Conservation (phyloP, 148 eudicot genomes). For the Vaccinium macrocarpon region DNA sequence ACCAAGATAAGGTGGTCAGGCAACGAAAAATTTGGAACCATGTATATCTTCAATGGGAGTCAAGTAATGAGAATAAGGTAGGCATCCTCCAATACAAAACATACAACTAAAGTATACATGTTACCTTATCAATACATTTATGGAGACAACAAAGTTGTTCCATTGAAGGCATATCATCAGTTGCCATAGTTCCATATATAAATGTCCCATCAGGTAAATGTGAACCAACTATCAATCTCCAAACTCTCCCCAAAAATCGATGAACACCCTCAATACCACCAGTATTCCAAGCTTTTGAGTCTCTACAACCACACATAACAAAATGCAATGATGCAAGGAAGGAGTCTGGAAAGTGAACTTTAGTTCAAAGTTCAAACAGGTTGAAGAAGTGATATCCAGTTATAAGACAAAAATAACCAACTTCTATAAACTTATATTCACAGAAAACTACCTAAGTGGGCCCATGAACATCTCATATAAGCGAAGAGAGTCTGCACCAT, state of each 20-base stretch:
- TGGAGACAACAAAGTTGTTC: constrained; percentile 85
- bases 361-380: not conserved
- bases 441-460: constrained; percentile 67
- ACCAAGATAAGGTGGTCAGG: not conserved
- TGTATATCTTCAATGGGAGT: not conserved
- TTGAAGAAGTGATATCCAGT: not conserved
- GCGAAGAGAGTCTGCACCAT: constrained; percentile 97
- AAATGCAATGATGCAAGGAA: constrained; percentile 5
- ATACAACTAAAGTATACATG: not conserved
- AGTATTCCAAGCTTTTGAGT: constrained; percentile 90
- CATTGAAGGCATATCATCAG: constrained; percentile 58
- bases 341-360: not conserved
- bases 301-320: constrained; percentile 42
- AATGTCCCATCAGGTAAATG: constrained; percentile 69
- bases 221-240: constrained; percentile 88
- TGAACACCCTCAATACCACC: constrained; percentile 98
- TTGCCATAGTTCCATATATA: constrained; percentile 56
- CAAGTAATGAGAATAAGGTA: not conserved
- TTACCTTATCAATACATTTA: constrained; percentile 87
- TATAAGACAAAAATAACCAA: not conserved
- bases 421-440: not conserved
- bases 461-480: constrained; percentile 99
- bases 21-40: not conserved
- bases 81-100: not conserved
- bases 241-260: constrained; percentile 87